phyloP scores from a whole-genome alignment of 345 rosid species.

The Triadica sebifera region DNA sequence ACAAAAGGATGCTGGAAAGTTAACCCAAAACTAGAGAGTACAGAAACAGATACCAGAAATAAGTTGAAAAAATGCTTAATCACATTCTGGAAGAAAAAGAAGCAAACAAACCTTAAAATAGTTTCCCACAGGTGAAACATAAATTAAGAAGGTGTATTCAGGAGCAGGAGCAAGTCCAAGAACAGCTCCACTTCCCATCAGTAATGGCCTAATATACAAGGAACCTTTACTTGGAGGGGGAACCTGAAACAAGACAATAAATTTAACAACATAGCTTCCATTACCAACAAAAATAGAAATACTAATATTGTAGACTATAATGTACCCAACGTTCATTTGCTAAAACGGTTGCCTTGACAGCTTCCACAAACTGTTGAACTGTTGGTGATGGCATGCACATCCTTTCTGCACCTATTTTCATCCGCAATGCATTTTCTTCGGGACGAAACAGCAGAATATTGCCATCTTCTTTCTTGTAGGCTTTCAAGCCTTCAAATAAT shows the following conservation, averaged over 20 bases:
- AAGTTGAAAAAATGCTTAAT: neutral
- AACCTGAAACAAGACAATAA: conserved; percentile 44
- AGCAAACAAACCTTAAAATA: conserved; percentile 71
- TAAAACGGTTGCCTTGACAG: conserved; percentile 75
- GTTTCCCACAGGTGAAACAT: conserved; percentile 95
- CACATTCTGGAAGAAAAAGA: neutral
- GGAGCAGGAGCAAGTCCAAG: conserved; percentile 99
- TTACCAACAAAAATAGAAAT: conserved; percentile 8
- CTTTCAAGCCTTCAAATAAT: conserved; percentile 92
- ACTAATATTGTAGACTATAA: neutral
- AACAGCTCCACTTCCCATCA: conserved; percentile 97
- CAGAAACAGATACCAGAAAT: neutral
- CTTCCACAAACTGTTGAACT: conserved; percentile 79
- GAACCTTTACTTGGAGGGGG: conserved; percentile 97
- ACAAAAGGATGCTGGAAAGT: neutral
- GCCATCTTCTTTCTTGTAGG: conserved; percentile 74
- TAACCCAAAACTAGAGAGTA: neutral
- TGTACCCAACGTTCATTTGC: conserved; percentile 97
- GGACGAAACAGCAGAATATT: conserved; percentile 81
- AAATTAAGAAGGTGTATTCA: conserved; percentile 84
- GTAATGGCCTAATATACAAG: conserved; percentile 81
- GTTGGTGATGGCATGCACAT: conserved; percentile 97
- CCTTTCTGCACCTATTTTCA: conserved; percentile 86
- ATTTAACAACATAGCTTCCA: conserved; percentile 11
- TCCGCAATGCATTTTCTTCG: conserved; percentile 79